Evolutionary conservation across 2,329 filamentous ascomycete species (phyloP), one percentile per base, ranked within the genome.

Genomic region (Aureobasidium sp.): DNA sequence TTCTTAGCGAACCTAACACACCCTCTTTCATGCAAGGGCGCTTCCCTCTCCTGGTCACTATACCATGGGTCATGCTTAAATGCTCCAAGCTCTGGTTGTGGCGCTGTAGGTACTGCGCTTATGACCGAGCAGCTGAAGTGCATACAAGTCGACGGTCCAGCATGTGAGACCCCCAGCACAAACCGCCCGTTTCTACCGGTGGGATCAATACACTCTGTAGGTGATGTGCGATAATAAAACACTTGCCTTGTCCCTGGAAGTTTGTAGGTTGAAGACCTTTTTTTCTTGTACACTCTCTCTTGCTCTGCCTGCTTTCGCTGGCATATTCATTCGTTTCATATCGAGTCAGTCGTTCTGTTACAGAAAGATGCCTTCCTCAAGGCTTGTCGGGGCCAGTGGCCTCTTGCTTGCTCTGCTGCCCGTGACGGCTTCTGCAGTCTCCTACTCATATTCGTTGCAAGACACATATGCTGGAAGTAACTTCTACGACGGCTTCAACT

Each of bases 401-500:
- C 31, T 44, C 27, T 42, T 62, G 39, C 2, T 56, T 11, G 19
- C 52, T 42, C 29, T 53, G 6, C 49, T 62, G 35, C 42, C 61
- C 29, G 45, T 60, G 14, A 37, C 39, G 17, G 44, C 40, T 14
- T 63, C 61, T 42, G 63, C 61, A 24, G 42, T 42, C 31, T 45
- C 61, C 14, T 62, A 64, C 31, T 48, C 44, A 15, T 73, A 73
- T 61, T 65, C 66, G 19, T 70, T 82, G 49, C 66, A 77, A 63
- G 79, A 82, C 64, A 77, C 81, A 67, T 81, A 81, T 68, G 67
- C 70, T 1, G 64, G 66, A 33, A 68, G 70, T 53, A 72, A 73
- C 62, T 84, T 83, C 68, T 82, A 82, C 68, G 74, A 77, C 66
- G 74, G 77, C 66, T 83, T 83, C 68, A 67, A 71, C 33, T 83